These are phyloP conservation scores for Leccinum boreale DNA, from an alignment of 768 basidiomycete species.

Conservation along the genomic window DNA sequence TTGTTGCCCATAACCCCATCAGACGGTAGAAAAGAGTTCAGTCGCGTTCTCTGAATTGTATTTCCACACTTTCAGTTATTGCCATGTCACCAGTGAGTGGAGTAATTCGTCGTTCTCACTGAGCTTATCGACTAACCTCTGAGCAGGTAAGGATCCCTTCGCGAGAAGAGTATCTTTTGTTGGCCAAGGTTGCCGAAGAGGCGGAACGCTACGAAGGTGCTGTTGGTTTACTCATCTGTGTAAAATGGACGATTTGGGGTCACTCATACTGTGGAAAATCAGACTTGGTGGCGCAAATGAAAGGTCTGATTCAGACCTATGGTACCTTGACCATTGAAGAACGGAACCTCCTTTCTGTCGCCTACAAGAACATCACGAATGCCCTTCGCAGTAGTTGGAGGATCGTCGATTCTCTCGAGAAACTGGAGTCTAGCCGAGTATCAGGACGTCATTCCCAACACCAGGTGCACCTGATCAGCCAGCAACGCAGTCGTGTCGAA, in stretches of 20 bases:
- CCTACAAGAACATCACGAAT: constrained; percentile 89
- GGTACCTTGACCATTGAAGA: constrained; percentile 78
- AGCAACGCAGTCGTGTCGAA: constrained; percentile 74
- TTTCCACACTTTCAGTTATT: constrained; percentile 10
- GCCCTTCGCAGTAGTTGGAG: constrained; percentile 83
- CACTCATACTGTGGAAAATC: constrained; percentile 19
- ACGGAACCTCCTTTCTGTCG: constrained; percentile 84
- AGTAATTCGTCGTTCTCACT: neutral
- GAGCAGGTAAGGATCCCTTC: constrained; percentile 30
- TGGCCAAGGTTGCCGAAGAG: constrained; percentile 84
- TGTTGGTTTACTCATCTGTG: constrained; percentile 7
- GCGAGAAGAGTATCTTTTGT: constrained; percentile 45
- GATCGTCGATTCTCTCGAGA: constrained; percentile 72
- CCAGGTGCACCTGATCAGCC: constrained; percentile 64
- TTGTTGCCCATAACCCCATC: constrained; percentile 32
- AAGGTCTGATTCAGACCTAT: constrained; percentile 63
- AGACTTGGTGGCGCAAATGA: constrained; percentile 81
- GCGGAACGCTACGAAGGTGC: constrained; percentile 87
- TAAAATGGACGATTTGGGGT: neutral
- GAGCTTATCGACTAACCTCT: constrained; percentile 3
- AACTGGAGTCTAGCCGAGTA: constrained; percentile 44
- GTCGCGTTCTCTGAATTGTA: neutral
- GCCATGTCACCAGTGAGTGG: constrained; percentile 31
- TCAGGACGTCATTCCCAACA: constrained; percentile 27
- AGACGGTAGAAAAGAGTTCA: constrained; percentile 28